Evolutionary conservation across 768 basidiomycete species (phyloP).

Genomic region (Steccherinum ochraceum): DNA sequence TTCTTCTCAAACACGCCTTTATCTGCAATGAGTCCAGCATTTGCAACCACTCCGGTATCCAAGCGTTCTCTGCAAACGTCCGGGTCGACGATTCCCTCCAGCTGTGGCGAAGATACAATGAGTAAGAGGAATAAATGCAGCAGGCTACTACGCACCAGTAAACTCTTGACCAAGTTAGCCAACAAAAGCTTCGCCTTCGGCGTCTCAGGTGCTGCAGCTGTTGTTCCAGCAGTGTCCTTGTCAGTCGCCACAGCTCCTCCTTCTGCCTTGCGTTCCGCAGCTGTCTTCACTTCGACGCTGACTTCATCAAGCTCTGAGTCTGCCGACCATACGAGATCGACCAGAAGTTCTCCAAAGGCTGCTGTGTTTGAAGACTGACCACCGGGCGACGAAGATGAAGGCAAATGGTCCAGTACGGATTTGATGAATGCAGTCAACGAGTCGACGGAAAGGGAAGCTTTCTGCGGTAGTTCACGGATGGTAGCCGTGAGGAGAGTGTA

Average conservation of each 20-base stretch:
- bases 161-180: constrained; percentile 47
- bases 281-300: constrained; percentile 44
- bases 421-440: constrained; percentile 59
- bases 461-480: constrained; percentile 49
- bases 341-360: constrained; percentile 60
- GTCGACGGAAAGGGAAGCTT: constrained; percentile 38
- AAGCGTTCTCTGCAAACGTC: constrained; percentile 68
- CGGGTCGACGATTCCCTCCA: constrained; percentile 47
- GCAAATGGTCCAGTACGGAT: constrained; percentile 52
- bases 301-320: constrained; percentile 75
- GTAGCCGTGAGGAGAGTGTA: constrained; percentile 59
- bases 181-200: constrained; percentile 44
- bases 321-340: constrained; percentile 79
- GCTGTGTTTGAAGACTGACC: constrained; percentile 33
- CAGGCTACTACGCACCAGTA: constrained; percentile 44
- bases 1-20: constrained; percentile 65
- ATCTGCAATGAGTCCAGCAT: constrained; percentile 64
- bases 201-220: constrained; percentile 10
- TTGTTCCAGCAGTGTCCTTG: not conserved
- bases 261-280: constrained; percentile 15
- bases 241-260: constrained; percentile 13
- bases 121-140: too few relatives aligned
- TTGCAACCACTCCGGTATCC: constrained; percentile 57
- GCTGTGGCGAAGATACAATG: too few relatives aligned
- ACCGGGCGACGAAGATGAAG: constrained; percentile 49